Evolutionary conservation across 2,329 filamentous ascomycete species (phyloP), one percentile per base, ranked within the genome.

Genomic region (Pseudocercospora musae): DNA sequence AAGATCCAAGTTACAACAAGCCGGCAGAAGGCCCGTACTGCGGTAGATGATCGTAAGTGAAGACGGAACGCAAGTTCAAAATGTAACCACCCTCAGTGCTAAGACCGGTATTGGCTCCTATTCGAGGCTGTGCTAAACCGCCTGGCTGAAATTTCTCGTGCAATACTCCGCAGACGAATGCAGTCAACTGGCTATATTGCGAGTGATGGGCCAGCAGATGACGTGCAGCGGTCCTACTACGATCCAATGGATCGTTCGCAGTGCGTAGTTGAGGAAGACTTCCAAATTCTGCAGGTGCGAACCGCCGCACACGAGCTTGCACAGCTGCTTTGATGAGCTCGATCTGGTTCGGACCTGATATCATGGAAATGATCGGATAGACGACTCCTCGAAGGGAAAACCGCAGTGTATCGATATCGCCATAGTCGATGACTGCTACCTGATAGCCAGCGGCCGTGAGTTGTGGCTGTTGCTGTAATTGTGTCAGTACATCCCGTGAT

Each of bases 251-350:
- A 61, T 89, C 87, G 59, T 80, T 77, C 4, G 78, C 70, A 1
- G 83, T 81, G 54, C 88, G 81, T 49, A 83, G 79, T 18, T 76
- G 75, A 15, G 89, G 79, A 31, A 80, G 79, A 1, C 89, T 89
- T 76, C 91, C 88, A 68, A 92, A 92, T 69, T 92, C 89, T 6
- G 89, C 88, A 1, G 90, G 89, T 3, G 90, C 86, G 70, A 92
- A 92, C 37, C 85, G 82, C 15, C 84, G 82, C 1, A 92, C 89
- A 18, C 84, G 81, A 18, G 83, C 85, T 56, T 81, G 78, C 15
- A 87, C 84, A 0, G 89, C 88, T 1, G 89, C 89, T 68, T 89
- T 85, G 73, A 92, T 91, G 31, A 92, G 82, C 64, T 85, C 85
- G 49, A 91, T 80, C 72, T 92, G 89, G 29, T 87, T 80, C 18